A percentile compares a stretch with the other conserved stretches of the same genome.
Conservation (phyloP, 2,329 filamentous ascomycete species). For the Hymenoscyphus repandus region DNA sequence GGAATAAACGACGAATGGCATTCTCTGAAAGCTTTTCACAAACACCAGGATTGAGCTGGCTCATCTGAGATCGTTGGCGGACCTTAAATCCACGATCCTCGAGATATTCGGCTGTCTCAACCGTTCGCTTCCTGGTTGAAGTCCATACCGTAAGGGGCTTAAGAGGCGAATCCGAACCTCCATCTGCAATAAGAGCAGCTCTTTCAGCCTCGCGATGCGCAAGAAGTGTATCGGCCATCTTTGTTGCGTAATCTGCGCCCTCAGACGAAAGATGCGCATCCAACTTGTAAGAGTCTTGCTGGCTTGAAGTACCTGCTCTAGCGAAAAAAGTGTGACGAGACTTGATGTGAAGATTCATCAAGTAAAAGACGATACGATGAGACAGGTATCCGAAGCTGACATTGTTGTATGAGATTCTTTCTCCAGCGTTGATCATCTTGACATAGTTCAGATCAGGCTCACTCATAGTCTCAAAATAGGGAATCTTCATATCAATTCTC, state of each 20-base stretch:
- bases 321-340: constrained; percentile 90
- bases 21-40: constrained; percentile 89
- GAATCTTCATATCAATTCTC: constrained; percentile 87
- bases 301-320: constrained; percentile 77
- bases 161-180: constrained; percentile 61
- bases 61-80: constrained; percentile 90
- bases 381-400: constrained; percentile 95
- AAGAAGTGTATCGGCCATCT: constrained; percentile 80
- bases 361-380: constrained; percentile 95
- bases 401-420: constrained; percentile 92
- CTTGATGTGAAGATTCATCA: constrained; percentile 97
- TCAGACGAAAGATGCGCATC: constrained; percentile 80
- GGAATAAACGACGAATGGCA: constrained; percentile 74
- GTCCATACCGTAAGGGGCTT: constrained; percentile 91
- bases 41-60: constrained; percentile 92
- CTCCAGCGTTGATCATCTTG: constrained; percentile 98
- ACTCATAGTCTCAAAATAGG: constrained; percentile 94
- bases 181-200: constrained; percentile 60
- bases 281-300: constrained; percentile 86
- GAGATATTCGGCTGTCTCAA: constrained; percentile 84
- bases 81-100: constrained; percentile 76
- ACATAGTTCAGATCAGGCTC: constrained; percentile 94
- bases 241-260: constrained; percentile 73
- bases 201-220: constrained; percentile 80
- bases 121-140: constrained; percentile 81